phyloP scores from a whole-genome alignment of 2,329 filamentous ascomycete genomes.

The Capronia americana region DNA sequence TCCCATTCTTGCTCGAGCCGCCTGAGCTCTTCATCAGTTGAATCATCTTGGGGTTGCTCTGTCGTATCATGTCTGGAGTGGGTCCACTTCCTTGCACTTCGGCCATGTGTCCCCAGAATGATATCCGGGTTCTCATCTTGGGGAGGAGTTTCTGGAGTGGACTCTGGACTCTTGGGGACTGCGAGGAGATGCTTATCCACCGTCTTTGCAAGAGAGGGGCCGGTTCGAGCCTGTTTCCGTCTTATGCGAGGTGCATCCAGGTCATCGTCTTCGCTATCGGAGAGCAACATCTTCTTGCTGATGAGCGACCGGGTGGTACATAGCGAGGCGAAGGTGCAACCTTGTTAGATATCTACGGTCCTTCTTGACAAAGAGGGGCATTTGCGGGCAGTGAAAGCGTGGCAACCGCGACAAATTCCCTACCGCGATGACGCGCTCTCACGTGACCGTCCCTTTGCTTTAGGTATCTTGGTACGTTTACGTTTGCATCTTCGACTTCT shows the following conservation, averaged over 20 bases:
- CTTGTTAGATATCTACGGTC: not conserved
- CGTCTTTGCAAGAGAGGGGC: slow-evolving; percentile 10
- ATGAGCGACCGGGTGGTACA: not conserved
- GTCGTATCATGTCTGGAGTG: slow-evolving; percentile 1
- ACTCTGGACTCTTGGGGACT: not conserved
- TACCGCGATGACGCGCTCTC: not conserved
- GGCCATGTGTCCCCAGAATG: slow-evolving; percentile 3
- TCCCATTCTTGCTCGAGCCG: slow-evolving; percentile 26
- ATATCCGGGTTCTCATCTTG: slow-evolving; percentile 20
- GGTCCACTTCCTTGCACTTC: slow-evolving; percentile 11
- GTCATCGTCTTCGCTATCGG: slow-evolving; percentile 37
- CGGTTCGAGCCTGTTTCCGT: slow-evolving; percentile 5
- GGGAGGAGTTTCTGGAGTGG: slow-evolving; percentile 2
- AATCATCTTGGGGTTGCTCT: slow-evolving; percentile 19
- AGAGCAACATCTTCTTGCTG: slow-evolving; percentile 27
- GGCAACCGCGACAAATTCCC: not conserved
- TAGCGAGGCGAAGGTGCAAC: not conserved
- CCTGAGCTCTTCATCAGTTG: slow-evolving; percentile 26
- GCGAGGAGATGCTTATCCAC: slow-evolving; percentile 10
- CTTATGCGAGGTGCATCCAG: slow-evolving; percentile 26
- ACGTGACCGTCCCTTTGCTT: not conserved
- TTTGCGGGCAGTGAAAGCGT: not conserved
- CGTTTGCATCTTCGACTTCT: not conserved
- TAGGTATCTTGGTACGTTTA: too few species aligned
- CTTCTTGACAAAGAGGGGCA: not conserved